Base-by-base conservation (phyloP, 1,139 yeast species). In the Candida pseudoviswanathii region DNA sequence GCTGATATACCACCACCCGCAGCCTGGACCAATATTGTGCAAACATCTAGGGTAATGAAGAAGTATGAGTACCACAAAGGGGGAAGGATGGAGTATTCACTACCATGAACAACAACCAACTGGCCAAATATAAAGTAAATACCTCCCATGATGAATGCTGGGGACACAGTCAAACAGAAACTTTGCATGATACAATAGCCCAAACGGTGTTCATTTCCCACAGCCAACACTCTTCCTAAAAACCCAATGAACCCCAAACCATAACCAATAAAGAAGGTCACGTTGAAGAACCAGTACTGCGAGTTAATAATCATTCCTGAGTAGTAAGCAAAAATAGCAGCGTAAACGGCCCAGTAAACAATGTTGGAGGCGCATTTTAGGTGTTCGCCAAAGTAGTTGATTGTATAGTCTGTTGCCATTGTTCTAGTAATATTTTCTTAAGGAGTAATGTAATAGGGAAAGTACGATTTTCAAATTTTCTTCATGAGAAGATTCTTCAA, bases 81-180 rank as follows among this genome's bases (percentile, higher is more conserved):
- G 54, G 77, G 79, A 50, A 90, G 64, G 1, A 77, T 57, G 1
- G 94, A 82, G 59, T 69, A 84, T 37, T 75, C 65, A 47, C 80
- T 72, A 4, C 96, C 95, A 62, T 81, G 86, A 2, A 89, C 71
- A 48, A 86, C 81, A 37, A 86, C 80, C 50, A 86, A 58, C 65
- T 88, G 89, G 2, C 90, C 94, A 57, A 89, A 75, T 43, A 85
- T 70, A 58, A 80, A 87, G 66, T 91, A 91, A 6, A 91, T 75
- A 2, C 96, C 96, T 6, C 86, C 97, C 90, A 89, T 87, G 47
- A 89, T 72, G 63, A 91, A 89, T 7, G 94, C 92, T 0, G 97
- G 97, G 0, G 90, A 92, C 45, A 90, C 68, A 0, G 96, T 89
- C 51, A 90, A 70, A 53, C 85, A 70, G 46, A 85, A 78, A 55